Percentiles rank a stretch among this genome's conserved stretches.
phyloP scores from a whole-genome alignment of 1,139 yeast species.

The Hansenula lynferdii region DNA sequence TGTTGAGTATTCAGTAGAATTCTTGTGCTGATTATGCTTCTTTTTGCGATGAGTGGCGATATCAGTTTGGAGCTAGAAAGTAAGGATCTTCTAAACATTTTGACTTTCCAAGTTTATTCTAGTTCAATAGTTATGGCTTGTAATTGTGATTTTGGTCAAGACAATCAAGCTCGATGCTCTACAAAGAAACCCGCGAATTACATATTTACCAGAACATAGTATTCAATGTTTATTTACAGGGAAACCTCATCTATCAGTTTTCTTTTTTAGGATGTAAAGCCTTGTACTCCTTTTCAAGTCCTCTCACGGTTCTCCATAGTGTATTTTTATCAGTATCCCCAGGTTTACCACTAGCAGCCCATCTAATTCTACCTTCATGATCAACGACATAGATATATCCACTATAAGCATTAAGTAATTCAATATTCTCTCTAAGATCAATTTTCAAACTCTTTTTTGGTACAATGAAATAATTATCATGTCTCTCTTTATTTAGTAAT shows the following conservation, averaged over 20 bases:
- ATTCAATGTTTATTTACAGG: too few relatives aligned
- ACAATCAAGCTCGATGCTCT: too few relatives aligned
- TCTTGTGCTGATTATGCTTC: not conserved
- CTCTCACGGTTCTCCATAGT: slow-evolving; percentile 63
- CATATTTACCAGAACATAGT: too few relatives aligned
- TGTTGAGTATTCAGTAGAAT: not conserved
- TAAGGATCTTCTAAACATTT: not conserved
- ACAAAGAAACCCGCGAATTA: too few relatives aligned
- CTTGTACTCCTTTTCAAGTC: slow-evolving; percentile 27
- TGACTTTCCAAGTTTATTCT: not conserved
- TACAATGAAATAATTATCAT: slow-evolving; percentile 56
- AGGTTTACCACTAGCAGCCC: slow-evolving; percentile 91
- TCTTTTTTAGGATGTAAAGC: slow-evolving; percentile 7
- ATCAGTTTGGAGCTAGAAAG: not conserved
- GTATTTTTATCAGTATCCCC: slow-evolving; percentile 54
- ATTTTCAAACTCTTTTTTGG: slow-evolving; percentile 57
- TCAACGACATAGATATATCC: slow-evolving; percentile 86
- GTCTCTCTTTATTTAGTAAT: slow-evolving; percentile 45
- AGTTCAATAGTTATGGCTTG: too few relatives aligned
- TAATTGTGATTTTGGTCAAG: too few relatives aligned
- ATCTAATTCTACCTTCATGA: slow-evolving; percentile 65
- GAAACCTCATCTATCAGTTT: not conserved
- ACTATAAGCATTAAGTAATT: slow-evolving; percentile 71
- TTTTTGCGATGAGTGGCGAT: not conserved
- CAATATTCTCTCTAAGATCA: slow-evolving; percentile 53